Evolutionary conservation across 805 yeast species (phyloP), one percentile per base, ranked within the genome.

Genomic region (Saccharomycopsis vini): DNA sequence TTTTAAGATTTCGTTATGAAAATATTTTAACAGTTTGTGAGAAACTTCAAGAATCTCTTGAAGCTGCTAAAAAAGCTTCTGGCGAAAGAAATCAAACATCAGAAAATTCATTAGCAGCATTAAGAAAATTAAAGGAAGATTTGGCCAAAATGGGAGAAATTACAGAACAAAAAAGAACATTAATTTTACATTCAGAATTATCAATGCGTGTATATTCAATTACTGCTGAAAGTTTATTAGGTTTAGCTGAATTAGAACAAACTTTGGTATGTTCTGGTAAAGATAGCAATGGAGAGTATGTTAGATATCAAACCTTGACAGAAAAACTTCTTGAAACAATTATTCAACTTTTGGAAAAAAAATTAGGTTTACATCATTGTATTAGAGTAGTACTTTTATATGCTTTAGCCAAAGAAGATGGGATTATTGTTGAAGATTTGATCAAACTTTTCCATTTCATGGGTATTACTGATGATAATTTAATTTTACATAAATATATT

Each of bases 231-330:
- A n/a, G n/a, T n/a, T n/a, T n/a, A n/a, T n/a, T n/a, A 6, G 86
- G 77, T 47, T 68, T 84, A 16, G 86, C 95, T 1, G 92, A 85
- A 50, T 71, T 88, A 46, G 97, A 92, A 62, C 96, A 89, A 62
- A 74, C 79, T 16, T 70, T 88, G 50, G 75, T 82, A 3, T 84
- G 87, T 3, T 75, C 76, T 35, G 95, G 95, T 19, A 60, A 72
- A 2, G 79, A 77, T 44, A 67, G 78, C 38, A 83, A 85, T 50
- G 36, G 38, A 20, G 43, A 44, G 15, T 19, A 22, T 18, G 26
- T 41, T 18, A 44, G 21, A 23, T 33, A 33, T 10, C 51, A 44
- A 28, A 24, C 41, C 6, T 32, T 44, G 39, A 47, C 49, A 2
- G 88, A 90, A 2, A 71, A 71, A 22, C 73, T 73, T 52, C 71